Conservation (phyloP, 169 alveolate species). For the Plasmodium relictum region DNA sequence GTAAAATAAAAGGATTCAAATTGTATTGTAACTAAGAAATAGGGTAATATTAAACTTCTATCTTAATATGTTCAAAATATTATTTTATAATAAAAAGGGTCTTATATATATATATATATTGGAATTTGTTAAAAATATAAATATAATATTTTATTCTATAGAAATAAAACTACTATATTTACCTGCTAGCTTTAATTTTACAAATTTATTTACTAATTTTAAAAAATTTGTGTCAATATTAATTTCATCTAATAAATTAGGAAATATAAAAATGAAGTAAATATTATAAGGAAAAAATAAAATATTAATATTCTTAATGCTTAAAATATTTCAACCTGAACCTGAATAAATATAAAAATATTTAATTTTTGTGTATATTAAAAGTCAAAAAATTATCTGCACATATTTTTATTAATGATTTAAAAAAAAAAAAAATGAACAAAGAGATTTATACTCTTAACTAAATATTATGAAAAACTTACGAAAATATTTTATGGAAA, state of each 20-base stretch:
- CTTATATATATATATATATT: no score
- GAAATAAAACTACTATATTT: neutral
- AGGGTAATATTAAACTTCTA: no score
- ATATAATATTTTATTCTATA: neutral
- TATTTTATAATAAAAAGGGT: no score
- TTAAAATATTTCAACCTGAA: slow-evolving; percentile 19
- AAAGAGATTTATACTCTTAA: no score
- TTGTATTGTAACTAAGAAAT: no score
- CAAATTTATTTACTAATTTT: slow-evolving; percentile 58
- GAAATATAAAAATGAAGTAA: slow-evolving; percentile 14
- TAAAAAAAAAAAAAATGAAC: no score
- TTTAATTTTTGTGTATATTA: neutral
- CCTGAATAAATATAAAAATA: slow-evolving; percentile 7
- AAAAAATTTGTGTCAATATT: slow-evolving; percentile 49
- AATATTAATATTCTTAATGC: neutral
- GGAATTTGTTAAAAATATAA: no score
- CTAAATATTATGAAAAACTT: no score
- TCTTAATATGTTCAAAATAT: no score
- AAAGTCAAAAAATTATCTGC: no score
- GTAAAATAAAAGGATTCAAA: no score
- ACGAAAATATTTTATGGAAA: slow-evolving; percentile 74
- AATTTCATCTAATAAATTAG: slow-evolving; percentile 35
- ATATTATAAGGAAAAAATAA: neutral
- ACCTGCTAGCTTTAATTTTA: slow-evolving; percentile 58
- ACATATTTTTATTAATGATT: no score